phyloP scores from a whole-genome alignment of 805 yeast genomes.

The Wickerhamomyces canadensis region DNA sequence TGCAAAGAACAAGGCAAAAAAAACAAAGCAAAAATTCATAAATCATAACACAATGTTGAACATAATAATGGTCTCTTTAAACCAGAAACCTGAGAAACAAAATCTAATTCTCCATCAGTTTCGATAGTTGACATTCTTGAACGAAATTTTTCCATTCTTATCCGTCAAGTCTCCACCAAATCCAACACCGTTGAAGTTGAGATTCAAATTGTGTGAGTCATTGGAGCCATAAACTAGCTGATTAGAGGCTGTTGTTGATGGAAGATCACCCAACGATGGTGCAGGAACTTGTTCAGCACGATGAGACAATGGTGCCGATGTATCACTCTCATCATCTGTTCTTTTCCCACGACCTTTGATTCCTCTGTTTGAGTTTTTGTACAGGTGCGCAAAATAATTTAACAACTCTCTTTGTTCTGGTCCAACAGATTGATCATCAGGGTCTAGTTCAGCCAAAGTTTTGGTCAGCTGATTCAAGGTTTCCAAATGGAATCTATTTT shows the following conservation, averaged over 20 bases:
- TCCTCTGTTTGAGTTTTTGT: slow-evolving; percentile 86
- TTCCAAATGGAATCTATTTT: slow-evolving; percentile 77
- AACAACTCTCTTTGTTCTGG: slow-evolving; percentile 62
- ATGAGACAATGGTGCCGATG: neutral
- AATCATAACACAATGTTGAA: too few species aligned
- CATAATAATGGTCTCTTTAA: neutral
- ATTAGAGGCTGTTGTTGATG: neutral
- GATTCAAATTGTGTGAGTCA: neutral
- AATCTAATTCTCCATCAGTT: slow-evolving; percentile 3
- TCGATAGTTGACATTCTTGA: slow-evolving; percentile 21
- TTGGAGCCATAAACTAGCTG: neutral
- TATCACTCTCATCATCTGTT: neutral
- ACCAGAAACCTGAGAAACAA: neutral
- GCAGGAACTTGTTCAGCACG: neutral
- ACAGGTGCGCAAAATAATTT: slow-evolving; percentile 72
- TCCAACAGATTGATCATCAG: slow-evolving; percentile 45
- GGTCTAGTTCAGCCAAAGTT: slow-evolving; percentile 57
- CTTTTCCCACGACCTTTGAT: slow-evolving; percentile 85
- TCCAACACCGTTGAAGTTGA: neutral
- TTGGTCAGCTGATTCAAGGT: slow-evolving; percentile 65
- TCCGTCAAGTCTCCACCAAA: neutral
- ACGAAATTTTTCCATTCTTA: slow-evolving; percentile 16
- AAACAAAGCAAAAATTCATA: too few species aligned
- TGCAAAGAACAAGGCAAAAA: too few species aligned
- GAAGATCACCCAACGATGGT: neutral